Evolutionary conservation across 2,329 filamentous ascomycete species (phyloP), one percentile per base, ranked within the genome.

Genomic region (Diaporthe longicolla): DNA sequence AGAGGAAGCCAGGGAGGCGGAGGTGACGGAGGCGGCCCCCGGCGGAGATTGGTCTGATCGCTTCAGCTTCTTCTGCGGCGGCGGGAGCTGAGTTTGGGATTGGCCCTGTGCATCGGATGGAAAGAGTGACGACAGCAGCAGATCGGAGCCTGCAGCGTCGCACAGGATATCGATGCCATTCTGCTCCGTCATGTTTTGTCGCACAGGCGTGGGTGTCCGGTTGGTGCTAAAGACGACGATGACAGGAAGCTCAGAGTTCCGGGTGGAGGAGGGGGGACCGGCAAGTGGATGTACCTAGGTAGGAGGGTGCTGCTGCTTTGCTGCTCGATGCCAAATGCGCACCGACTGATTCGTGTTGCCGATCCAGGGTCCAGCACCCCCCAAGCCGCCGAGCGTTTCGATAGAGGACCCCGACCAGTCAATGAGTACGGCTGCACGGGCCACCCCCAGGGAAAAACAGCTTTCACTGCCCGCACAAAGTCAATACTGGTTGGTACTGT

Each of bases 141-240:
- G 17, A 43, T 69, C 71, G 19, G 78, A 78, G 37, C 77, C 77
- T n/a, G 77, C 79, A 35, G 79, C 79, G 58, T 80, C 78, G 68
- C 79, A 80, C 43, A 80, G 73, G 32, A 80, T 80, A 66, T 79
- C 78, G 32, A 80, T 80, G 35, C 78, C 79, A 74, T 77, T 79
- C 57, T 78, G 78, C 74, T 79, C 77, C 24, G 76, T 76, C 78
- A 79, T 80, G 29, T 52, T 78, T 52, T 11, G 61, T 50, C 43
- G 61, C 61, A 65, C 61, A 50, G 40, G 43, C 61, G 61, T 65
- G 43, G 43, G 61, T 9, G 10, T 35, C 26, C 43, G 45, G 45
- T 52, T 52, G 63, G 29, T 66, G 63, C 63, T 40, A 37, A 24
- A 54, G 57, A 7, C 37, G n/a, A 37, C 29, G n/a, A 58, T 17